These are phyloP conservation scores for Neurospora sp. DNA, from an alignment of 495 filamentous ascomycete genomes.

Conservation along the genomic window DNA sequence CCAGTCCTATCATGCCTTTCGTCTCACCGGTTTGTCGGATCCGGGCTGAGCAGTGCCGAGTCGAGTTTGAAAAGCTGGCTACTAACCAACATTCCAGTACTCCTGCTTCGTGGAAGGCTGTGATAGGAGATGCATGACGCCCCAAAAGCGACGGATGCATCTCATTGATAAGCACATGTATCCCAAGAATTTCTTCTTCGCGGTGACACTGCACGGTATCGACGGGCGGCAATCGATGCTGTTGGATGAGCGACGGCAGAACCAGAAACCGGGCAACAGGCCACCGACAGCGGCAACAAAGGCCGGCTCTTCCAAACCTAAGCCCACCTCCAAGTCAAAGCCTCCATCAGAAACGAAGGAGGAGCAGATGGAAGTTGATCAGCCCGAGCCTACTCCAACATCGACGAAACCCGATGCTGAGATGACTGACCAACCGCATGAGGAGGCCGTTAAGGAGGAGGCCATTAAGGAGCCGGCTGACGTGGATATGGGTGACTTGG, in stretches of 20 bases:
- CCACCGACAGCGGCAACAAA: slow-evolving; percentile 26
- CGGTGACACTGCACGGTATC: slow-evolving; percentile 76
- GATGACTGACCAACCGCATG: background rate
- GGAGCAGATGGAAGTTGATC: background rate
- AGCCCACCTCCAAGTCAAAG: slow-evolving; percentile 13
- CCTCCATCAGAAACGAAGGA: background rate
- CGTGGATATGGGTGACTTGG: slow-evolving; percentile 58
- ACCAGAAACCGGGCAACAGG: slow-evolving; percentile 7
- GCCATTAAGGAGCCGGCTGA: slow-evolving; percentile 28
- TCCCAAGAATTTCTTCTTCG: slow-evolving; percentile 86
- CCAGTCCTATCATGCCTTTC: background rate
- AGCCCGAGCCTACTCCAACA: background rate
- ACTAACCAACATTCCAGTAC: slow-evolving; percentile 44
- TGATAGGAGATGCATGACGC: slow-evolving; percentile 73
- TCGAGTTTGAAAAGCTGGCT: background rate
- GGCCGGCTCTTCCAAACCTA: slow-evolving; percentile 3
- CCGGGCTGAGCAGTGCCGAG: background rate
- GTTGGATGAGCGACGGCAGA: slow-evolving; percentile 30
- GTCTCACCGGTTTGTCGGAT: background rate
- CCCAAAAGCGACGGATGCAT: slow-evolving; percentile 76
- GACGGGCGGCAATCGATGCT: slow-evolving; percentile 76
- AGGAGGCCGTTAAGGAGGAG: background rate
- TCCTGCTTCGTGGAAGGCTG: slow-evolving; percentile 84
- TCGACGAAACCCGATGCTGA: background rate
- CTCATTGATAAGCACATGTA: slow-evolving; percentile 92